Evolutionary conservation across 441 rosid species (phyloP), one percentile per base, ranked within the genome.

Genomic region (Pelargonium citronellum): DNA sequence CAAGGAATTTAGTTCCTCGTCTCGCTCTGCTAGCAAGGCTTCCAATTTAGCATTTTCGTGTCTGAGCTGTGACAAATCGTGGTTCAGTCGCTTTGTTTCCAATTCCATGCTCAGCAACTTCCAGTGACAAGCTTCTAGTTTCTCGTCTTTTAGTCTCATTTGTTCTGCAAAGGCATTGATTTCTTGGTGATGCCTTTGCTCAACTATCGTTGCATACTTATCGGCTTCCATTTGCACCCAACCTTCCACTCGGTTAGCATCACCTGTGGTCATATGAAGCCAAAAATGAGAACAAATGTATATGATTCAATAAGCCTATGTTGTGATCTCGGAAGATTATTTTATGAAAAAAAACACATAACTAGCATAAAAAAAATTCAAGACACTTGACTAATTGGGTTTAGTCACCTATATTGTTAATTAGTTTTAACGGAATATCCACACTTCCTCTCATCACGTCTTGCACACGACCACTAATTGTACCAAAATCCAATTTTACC

Each of bases 61-160:
- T 75, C 85, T 81, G 55, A 86, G 79, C 78, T 82, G 86, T 66
- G 85, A 79, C 61, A 87, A 55, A 67, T 87, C 93, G 62, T 75
- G 82, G 78, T 81, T 84, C 61, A 86, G 72, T 53, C 86, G 80
- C 81, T 84, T 88, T 57, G 90, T 81, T 79, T 93, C 98, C 60
- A 87, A 73, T 74, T 93, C 96, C 84, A 82, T 80, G 84, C 91
- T 88, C 80, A 89, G 79, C 73, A 85, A 64, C 78, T 76, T 84
- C 93, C 90, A 84, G 15, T 83, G 87, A 27, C 75, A 79, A 66
- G 85, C 86, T 81, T 91, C 95, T 69, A 89, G 70, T 69, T 83
- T 89, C 75, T 88, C 93, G 75, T 93, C 97, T 79, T 89, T 93
- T 57, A 86, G 80, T 71, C 92, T 83, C 87, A 89, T 78, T 74